Base-by-base conservation (phyloP, 768 basidiomycete species). In the Pleurotus tuoliensis region DNA sequence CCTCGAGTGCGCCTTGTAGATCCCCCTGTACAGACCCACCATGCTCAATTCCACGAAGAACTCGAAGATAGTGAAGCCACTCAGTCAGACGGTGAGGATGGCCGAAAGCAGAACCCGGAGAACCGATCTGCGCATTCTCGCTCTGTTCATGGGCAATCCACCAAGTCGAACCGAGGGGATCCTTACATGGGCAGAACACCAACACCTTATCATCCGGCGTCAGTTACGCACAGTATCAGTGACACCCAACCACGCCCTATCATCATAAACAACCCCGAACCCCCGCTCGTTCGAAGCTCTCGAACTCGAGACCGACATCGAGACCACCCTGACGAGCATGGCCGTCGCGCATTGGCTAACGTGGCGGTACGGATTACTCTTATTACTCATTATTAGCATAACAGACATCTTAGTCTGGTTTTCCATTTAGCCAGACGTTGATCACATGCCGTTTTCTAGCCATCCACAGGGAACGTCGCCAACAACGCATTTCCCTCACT, bases 31-130 rank as follows among this genome's bases (percentile, higher is more conserved):
- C 37, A 41, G n/a, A 53, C 12, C 22, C 51, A 43, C n/a, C 16
- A 50, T 38, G 20, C 51, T 40, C 51, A 53, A 18, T 39, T 53
- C 27, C 51, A 53, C n/a, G 51, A 53, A 40, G 38, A 53, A 16
- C 34, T 38, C 38, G 18, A 53, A 50, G 15, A 24, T 22, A 53
- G 51, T 24, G 51, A 53, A 9, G 39, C 20, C n/a, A 39, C 39
- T 18, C 39, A 12, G 18, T 53, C 39, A 15, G 51, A 53, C 24
- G 51, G 15, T 20, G 38, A 18, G 11, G 37, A 53, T 22, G 51
- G 22, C 46, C 46, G 38, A 53, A 39, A 51, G 4, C 30, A 34
- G 3, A 34, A 34, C 30, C 30, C 30, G 11, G 30, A 34, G 30
- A 34, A 25, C n/a, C 8, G 34, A 24, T 53, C 22, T 22, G 15